Evolutionary conservation across 2,329 filamentous ascomycete species (phyloP).

Genomic region (Colletotrichum magnum): DNA sequence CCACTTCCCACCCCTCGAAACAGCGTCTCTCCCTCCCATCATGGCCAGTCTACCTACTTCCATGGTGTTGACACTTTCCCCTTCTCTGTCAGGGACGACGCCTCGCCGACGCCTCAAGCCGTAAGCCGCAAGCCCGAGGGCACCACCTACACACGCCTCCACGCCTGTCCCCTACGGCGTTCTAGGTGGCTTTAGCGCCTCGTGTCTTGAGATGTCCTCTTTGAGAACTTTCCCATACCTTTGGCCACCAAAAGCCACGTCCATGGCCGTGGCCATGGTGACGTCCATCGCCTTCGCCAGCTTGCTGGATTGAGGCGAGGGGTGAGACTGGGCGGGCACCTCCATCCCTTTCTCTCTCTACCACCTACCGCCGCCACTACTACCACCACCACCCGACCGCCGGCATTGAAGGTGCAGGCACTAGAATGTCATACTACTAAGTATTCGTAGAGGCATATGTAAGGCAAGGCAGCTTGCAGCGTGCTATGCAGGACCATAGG

Average conservation of each 20-base stretch:
- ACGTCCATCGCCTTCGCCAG: constrained; percentile 14
- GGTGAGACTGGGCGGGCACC: neutral
- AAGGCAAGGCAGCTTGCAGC: neutral
- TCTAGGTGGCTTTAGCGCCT: constrained; percentile 27
- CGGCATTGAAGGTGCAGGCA: constrained; percentile 19
- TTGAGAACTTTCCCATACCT: constrained; percentile 8
- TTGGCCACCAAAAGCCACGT: constrained; percentile 17
- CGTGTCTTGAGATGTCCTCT: constrained; percentile 30
- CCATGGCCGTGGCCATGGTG: constrained; percentile 10
- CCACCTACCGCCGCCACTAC: constrained; percentile 3
- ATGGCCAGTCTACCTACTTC: constrained; percentile 26
- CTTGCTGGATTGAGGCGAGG: neutral
- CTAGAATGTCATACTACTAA: neutral
- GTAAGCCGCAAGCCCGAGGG: too few species aligned
- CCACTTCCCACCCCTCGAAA: constrained; percentile 16
- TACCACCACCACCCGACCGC: constrained; percentile 27
- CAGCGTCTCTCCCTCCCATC: constrained; percentile 35
- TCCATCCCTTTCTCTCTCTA: neutral
- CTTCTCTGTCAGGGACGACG: constrained; percentile 37
- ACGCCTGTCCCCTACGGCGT: constrained; percentile 19
- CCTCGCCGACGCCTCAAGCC: constrained; percentile 35
- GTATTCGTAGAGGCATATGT: neutral
- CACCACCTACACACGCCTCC: neutral
- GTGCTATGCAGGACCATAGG: neutral
- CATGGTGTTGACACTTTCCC: constrained; percentile 33